phyloP scores from a whole-genome alignment of 441 rosid species.

The Capsella rubella region DNA sequence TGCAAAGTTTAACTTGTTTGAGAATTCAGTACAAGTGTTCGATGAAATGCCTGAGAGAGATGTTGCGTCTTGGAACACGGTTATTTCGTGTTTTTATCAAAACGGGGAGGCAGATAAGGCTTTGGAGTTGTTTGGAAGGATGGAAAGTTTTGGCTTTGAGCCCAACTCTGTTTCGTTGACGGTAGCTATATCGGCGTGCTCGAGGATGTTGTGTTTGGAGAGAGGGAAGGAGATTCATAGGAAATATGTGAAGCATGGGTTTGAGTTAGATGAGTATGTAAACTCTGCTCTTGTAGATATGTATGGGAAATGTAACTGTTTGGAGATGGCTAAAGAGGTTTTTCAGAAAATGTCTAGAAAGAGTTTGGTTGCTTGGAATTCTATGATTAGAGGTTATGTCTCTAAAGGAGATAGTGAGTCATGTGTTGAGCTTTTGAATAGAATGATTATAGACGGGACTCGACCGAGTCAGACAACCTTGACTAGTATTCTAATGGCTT shows the following conservation, averaged over 20 bases:
- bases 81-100: constrained; percentile 74
- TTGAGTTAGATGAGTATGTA: constrained; percentile 57
- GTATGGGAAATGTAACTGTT: constrained; percentile 68
- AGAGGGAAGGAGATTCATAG: constrained; percentile 68
- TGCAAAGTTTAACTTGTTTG: constrained; percentile 55
- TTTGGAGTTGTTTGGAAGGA: constrained; percentile 56
- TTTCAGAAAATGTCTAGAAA: constrained; percentile 55
- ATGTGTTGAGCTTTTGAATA: constrained; percentile 59
- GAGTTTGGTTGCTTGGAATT: constrained; percentile 67
- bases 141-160: constrained; percentile 61
- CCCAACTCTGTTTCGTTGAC: constrained; percentile 71
- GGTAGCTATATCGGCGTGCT: constrained; percentile 57
- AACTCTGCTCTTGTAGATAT: constrained; percentile 74
- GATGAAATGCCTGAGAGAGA: constrained; percentile 77
- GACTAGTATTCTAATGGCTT: constrained; percentile 63
- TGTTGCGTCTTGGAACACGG: constrained; percentile 70
- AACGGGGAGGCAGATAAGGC: constrained; percentile 63
- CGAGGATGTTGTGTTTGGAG: constrained; percentile 67
- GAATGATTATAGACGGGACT: constrained; percentile 61
- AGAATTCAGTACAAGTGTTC: constrained; percentile 51
- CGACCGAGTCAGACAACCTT: constrained; percentile 61
- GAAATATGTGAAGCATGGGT: constrained; percentile 47
- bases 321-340: constrained; percentile 63
- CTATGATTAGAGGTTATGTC: constrained; percentile 60
- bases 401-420: constrained; percentile 55